These are phyloP conservation scores for Metarhizium brunneum DNA, from an alignment of 2,329 filamentous ascomycete genomes.

Conservation along the genomic window DNA sequence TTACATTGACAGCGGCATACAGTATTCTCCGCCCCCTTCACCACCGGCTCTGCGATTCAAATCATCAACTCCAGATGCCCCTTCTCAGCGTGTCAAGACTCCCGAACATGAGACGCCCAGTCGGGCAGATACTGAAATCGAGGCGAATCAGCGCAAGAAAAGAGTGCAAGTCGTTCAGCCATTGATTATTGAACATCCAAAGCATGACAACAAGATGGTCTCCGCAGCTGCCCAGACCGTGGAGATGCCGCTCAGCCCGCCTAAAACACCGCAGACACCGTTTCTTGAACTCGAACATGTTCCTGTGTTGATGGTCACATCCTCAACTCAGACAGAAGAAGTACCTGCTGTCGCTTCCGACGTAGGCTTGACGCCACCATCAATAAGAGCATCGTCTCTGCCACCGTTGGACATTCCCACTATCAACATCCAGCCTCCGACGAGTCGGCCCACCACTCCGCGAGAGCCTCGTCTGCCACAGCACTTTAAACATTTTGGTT, in stretches of 20 bases:
- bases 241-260: constrained; percentile 44
- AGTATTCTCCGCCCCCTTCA: constrained; percentile 76
- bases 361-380: constrained; percentile 9
- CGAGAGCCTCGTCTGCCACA: constrained; percentile 67
- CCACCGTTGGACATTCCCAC: constrained; percentile 58
- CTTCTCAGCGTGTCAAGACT: constrained; percentile 25
- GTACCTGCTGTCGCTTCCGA: constrained; percentile 4
- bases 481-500: constrained; percentile 71
- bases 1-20: constrained; percentile 70
- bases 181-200: constrained; percentile 36
- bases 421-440: constrained; percentile 86
- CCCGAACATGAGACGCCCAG: constrained; percentile 33
- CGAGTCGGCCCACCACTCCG: constrained; percentile 73
- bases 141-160: constrained; percentile 67
- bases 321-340: constrained; percentile 52
- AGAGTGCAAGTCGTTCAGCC: constrained; percentile 48
- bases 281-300: constrained; percentile 26
- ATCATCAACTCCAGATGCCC: constrained; percentile 30
- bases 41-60: constrained; percentile 40
- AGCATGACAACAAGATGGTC: constrained; percentile 42
- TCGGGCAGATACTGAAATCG: constrained; percentile 48
- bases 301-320: constrained; percentile 37
- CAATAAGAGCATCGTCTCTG: constrained; percentile 21
- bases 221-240: constrained; percentile 30
- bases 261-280: constrained; percentile 52